Base-by-base conservation (phyloP, 257 asterid genomes). In the Capsicum baccatum region DNA sequence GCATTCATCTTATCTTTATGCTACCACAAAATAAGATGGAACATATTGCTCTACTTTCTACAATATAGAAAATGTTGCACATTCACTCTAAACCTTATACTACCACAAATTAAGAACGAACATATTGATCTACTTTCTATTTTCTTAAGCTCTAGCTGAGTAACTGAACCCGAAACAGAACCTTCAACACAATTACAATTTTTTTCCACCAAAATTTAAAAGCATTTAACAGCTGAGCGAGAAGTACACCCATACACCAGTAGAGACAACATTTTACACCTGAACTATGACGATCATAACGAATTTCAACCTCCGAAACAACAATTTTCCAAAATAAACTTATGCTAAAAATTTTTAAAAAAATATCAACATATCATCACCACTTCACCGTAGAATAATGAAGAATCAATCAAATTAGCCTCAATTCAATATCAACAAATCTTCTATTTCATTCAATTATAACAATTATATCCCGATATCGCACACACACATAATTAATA, bases 81-180 rank as follows among this genome's bases (percentile, higher is more conserved):
- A 14, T 68, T 39, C 19, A 68, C 16, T 52, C 39, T 7, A 39
- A 39, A 69, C 21, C 7, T 37, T 69, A 39, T 13, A 69, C 44
- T 16, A 69, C 12, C 14, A 26, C 58, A 76, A 52, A 21, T 33
- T 66, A 13, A 66, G 73, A 7, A 13, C 21, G 48, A 35, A 7
- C 48, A 14, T 67, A 35, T 35, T 14, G 19, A 42, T 26, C 48
- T 26, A 78, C 13, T 33, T 52, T 35, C 39, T 54, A 26, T 15
- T 54, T 78, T 78, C 81, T 52, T 76, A 21, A 74, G 60, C 39
- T 47, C n/a, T 48, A 59, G 59, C n/a, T 19, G 59, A 21, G 13
- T 33, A 76, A 50, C 81, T 50, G 12, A 21, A 52, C 62, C 63
- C 44, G 21, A 76, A 52, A 47, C 16, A 73, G 42, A 11, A 48